A percentile compares a stretch with the other conserved stretches of the same genome.
These are phyloP conservation scores for Nakaseomyces kungkrabaensis DNA, from an alignment of 1,139 yeast species.

Conservation along the genomic window DNA sequence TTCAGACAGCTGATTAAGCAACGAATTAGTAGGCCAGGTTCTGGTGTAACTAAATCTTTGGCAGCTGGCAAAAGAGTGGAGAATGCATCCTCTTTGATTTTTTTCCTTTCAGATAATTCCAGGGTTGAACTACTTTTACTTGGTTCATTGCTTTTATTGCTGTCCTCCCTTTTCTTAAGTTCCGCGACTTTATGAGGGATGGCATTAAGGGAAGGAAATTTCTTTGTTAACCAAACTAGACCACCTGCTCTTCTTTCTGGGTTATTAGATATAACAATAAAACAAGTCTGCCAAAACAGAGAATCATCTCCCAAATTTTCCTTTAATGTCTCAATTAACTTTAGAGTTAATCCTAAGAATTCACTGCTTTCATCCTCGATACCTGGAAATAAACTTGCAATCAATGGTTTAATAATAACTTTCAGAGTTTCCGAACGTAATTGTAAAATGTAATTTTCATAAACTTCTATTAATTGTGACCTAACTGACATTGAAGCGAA, in stretches of 20 bases:
- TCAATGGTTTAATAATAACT: constrained; percentile 53
- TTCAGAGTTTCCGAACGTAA: constrained; percentile 42
- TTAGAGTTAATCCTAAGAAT: constrained; percentile 52
- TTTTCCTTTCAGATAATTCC: constrained; percentile 9
- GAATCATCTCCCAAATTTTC: constrained; percentile 53
- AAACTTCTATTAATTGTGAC: constrained; percentile 58
- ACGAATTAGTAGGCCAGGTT: constrained; percentile 65
- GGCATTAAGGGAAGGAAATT: constrained; percentile 48
- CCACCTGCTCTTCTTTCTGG: constrained; percentile 80
- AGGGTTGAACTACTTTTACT: constrained; percentile 9
- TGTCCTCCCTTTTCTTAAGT: constrained; percentile 7
- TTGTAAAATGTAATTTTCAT: constrained; percentile 45
- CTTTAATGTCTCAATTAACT: constrained; percentile 52
- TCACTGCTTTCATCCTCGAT: constrained; percentile 89
- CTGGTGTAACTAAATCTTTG: constrained; percentile 56
- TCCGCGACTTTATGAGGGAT: constrained; percentile 24
- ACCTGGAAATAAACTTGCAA: constrained; percentile 73
- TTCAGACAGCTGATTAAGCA: constrained; percentile 62
- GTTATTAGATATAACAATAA: constrained; percentile 63
- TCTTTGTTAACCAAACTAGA: constrained; percentile 58
- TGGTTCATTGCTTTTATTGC: not conserved
- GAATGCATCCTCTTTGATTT: constrained; percentile 15
- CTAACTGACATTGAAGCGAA: constrained; percentile 84
- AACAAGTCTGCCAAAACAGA: constrained; percentile 80
- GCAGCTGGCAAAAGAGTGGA: constrained; percentile 43